Conservation (phyloP, 768 basidiomycete genomes). For the Boletus coccyginus region DNA sequence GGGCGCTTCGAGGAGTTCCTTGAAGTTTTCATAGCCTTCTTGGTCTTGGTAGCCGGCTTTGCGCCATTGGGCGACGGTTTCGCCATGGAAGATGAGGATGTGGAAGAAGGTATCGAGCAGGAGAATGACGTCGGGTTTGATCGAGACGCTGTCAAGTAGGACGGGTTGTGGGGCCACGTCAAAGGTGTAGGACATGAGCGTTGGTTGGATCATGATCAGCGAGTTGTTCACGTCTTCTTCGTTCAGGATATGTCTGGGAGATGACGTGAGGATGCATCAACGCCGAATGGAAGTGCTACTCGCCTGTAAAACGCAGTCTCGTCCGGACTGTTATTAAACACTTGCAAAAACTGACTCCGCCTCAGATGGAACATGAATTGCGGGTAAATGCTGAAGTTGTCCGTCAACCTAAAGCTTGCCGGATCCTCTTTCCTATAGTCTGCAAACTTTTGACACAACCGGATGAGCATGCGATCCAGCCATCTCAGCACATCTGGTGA, state of each 20-base stretch:
- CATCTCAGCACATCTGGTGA: constrained; percentile 94
- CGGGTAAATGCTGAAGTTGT: constrained; percentile 98
- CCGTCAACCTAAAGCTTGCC: constrained; percentile 84
- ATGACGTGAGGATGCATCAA: neutral
- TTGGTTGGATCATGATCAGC: constrained; percentile 99
- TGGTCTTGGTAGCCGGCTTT: constrained; percentile 99
- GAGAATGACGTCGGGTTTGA: constrained; percentile 94
- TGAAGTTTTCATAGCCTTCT: constrained; percentile 98
- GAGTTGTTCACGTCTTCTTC: constrained; percentile 99
- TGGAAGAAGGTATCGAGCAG: constrained; percentile 99
- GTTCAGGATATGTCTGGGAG: constrained; percentile 81
- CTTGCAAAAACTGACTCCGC: constrained; percentile 96
- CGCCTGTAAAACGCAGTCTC: constrained; percentile 98
- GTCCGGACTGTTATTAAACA: constrained; percentile 99
- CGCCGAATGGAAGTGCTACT: constrained; percentile 18
- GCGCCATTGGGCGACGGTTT: constrained; percentile 95
- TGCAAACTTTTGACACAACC: constrained; percentile 98
- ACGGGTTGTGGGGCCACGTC: constrained; percentile 92
- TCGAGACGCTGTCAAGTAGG: constrained; percentile 94
- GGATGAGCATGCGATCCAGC: constrained; percentile 98
- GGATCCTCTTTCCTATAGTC: constrained; percentile 99
- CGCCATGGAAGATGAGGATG: constrained; percentile 99
- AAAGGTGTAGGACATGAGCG: constrained; percentile 97
- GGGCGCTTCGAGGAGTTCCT: constrained; percentile 85
- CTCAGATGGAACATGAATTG: constrained; percentile 99